Base-by-base conservation (phyloP, 768 basidiomycete species). In the Cantharellus cinnabarinus region DNA sequence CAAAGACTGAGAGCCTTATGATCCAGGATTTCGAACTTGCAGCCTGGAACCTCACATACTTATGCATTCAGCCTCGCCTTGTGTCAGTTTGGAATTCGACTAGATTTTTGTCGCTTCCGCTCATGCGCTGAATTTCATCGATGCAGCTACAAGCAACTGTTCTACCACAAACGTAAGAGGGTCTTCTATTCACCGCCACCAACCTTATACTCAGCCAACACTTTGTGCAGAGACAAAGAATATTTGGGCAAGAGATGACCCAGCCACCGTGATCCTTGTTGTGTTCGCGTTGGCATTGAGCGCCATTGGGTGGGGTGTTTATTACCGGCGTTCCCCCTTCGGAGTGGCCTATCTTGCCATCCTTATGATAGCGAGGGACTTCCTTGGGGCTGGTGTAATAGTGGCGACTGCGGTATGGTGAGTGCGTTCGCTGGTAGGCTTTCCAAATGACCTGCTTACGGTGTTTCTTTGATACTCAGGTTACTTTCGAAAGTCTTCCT, bases 241-340 rank as follows among this genome's bases (percentile, higher is more conserved):
- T 69, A 89, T 86, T 14, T 97, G 93, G 93, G 90, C 93, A 20
- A 76, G 94, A 69, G 94, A 98, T 70, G 94, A 98, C 67, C 94
- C 94, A 29, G 94, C 94, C 37, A 90, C 95, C 63, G 76, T 97
- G 37, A 76, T 97, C 38, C 78, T 98, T 55, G 82, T 97, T 50
- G 77, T 79, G 55, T 83, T 68, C 77, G 93, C 29, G 76, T 75
- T 57, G 80, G 90, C 89, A 63, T 15, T 42, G 29, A 39, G 44
- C 41, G 7, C 29, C 41, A 41, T n/a, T 15, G 48, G 48, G 35
- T 5, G 5, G 4, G 4, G 56, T 42, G 50, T 60, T 37, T 58
- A 52, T 2, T n/a, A 53, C 41, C 57, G n/a, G 50, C n/a, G 20
- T 39, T 20, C 3, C 5, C 10, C 34, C 3, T 50, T 41, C 20